Base-by-base conservation (phyloP, 257 asterid genomes). In the Primulina tabacum region DNA sequence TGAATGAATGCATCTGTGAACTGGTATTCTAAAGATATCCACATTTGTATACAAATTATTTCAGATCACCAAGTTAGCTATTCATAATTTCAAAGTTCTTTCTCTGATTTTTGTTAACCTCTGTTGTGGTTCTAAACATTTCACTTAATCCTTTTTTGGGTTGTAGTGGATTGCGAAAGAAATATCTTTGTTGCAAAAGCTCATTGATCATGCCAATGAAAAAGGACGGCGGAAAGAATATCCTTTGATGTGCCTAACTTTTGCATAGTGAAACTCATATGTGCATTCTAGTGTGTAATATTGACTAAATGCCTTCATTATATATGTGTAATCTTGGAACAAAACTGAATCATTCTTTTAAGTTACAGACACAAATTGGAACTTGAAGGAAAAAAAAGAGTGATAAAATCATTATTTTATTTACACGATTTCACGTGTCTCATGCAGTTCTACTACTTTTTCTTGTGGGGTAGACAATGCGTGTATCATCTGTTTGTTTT, bases 161-260 rank as follows among this genome's bases (percentile, higher is more conserved):
- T 74, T 81, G 47, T 88, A 92, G 98, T 84, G 88, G 95, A 87
- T 92, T 79, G 82, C 84, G 55, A 83, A 75, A 78, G 94, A 90
- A 76, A 67, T 92, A 73, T 24, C 74, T 3, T 56, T 73, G 77
- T 78, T 90, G 70, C 79, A 88, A 74, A 83, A 72, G 64, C 89
- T 56, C 70, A 89, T 89, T 55, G 87, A 92, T 55, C 98, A 84
- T 73, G 96, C 96, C 76, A 90, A 86, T 75, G 97, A 90, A 71
- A 92, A 90, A 75, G 98, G 97, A 71, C 79, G 97, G 90, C 91
- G 90, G 47, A 88, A 73, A 84, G 90, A 90, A 92, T 92, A 92
- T 92, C 98, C 98, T 90, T 92, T 79, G 47, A 62, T 70, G 68
- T 77, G 64, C 75, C 70, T 74, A 38, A 59, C 65, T 71, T 55